Conservation (phyloP, 495 filamentous ascomycete genomes). For the Neurospora sp. region DNA sequence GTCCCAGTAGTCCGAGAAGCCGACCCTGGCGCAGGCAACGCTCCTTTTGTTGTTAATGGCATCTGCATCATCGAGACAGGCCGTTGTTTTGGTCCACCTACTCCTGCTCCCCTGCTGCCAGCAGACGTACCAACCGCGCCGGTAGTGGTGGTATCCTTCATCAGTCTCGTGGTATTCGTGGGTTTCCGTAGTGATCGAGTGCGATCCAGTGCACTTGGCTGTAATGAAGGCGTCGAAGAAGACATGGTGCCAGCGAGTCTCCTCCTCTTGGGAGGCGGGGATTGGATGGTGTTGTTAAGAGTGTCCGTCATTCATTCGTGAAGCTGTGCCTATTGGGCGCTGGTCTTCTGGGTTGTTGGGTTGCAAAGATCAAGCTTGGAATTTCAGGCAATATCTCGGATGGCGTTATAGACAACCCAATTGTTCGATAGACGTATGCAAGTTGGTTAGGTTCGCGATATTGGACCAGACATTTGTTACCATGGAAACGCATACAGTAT, state of each 20-base stretch:
- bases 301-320: not conserved
- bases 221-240: not conserved
- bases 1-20: not conserved
- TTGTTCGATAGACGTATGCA: not conserved
- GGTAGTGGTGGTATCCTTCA: not conserved
- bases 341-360: not conserved
- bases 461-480: not conserved
- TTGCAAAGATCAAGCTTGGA: not conserved
- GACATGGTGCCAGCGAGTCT: not conserved
- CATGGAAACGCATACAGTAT: not conserved
- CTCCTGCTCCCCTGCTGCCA: not conserved
- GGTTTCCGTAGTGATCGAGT: not conserved
- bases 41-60: not conserved
- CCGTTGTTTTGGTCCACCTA: not conserved
- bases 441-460: not conserved
- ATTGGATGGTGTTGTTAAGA: not conserved
- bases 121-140: not conserved
- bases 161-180: not conserved
- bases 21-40: not conserved
- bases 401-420: not conserved
- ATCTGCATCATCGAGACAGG: not conserved
- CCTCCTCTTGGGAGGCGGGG: not conserved
- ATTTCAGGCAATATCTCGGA: not conserved
- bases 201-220: not conserved
- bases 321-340: not conserved